A percentile compares a stretch with the other conserved stretches of the same genome.
These are phyloP conservation scores for Kazachstania africana DNA, from an alignment of 805 yeast species.

Conservation along the genomic window DNA sequence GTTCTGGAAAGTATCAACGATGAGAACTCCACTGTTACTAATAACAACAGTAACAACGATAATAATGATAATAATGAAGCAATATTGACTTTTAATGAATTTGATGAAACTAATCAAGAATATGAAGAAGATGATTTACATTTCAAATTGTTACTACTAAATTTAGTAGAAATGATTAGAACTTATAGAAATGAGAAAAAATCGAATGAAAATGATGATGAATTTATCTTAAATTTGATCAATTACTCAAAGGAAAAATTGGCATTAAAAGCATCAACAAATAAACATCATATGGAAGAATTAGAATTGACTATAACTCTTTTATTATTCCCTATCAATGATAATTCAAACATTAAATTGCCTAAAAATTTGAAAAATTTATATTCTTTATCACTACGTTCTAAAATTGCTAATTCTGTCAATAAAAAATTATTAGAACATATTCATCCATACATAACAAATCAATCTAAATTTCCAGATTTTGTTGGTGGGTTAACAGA, in stretches of 20 bases:
- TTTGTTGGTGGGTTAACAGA: slow-evolving; percentile 1
- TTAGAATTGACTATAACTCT: slow-evolving; percentile 78
- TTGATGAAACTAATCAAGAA: slow-evolving; percentile 31
- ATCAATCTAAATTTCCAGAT: slow-evolving; percentile 9
- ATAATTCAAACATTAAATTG: slow-evolving; percentile 27
- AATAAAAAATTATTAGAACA: slow-evolving; percentile 35
- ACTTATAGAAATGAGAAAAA: slow-evolving; percentile 20
- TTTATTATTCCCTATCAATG: slow-evolving; percentile 36
- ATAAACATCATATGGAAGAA: slow-evolving; percentile 50
- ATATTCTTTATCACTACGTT: slow-evolving; percentile 48
- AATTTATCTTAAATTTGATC: slow-evolving; percentile 42
- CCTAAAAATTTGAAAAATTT: slow-evolving; percentile 46
- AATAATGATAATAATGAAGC: slow-evolving; percentile 32
- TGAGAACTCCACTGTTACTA: slow-evolving; percentile 2
- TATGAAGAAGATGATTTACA: slow-evolving; percentile 54
- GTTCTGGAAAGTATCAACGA: slow-evolving; percentile 10
- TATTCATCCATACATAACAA: slow-evolving; percentile 15
- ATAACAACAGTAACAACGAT: slow-evolving; percentile 39
- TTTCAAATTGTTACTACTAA: slow-evolving; percentile 60
- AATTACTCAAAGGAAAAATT: slow-evolving; percentile 51
- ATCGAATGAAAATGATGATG: slow-evolving; percentile 27
- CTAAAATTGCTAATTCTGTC: slow-evolving; percentile 56
- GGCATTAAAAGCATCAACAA: slow-evolving; percentile 48
- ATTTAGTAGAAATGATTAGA: slow-evolving; percentile 72
- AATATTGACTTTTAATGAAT: slow-evolving; percentile 39